Evolutionary conservation across 768 basidiomycete genomes (phyloP).

Genomic region (Pisolithus orientalis): DNA sequence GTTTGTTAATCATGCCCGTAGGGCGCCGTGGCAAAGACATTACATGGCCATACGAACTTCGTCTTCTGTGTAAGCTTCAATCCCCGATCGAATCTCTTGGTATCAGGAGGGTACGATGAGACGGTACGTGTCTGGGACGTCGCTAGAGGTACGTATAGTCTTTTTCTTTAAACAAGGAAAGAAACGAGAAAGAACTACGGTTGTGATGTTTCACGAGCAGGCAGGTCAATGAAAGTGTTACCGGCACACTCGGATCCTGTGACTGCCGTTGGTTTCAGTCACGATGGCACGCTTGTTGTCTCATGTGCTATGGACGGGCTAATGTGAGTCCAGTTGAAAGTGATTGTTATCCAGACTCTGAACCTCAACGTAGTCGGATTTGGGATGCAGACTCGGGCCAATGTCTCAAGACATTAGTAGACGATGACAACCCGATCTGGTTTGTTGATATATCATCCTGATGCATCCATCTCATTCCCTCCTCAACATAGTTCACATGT

Average conservation of each 20-base stretch:
- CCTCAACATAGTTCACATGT: conserved; percentile 63
- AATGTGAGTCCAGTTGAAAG: conserved; percentile 53
- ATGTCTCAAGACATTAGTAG: conserved; percentile 93
- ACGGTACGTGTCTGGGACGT: conserved; percentile 97
- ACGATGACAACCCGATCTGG: conserved; percentile 95
- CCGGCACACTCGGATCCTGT: conserved; percentile 98
- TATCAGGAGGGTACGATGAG: conserved; percentile 93
- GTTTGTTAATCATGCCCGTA: conserved; percentile 19
- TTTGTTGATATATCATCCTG: conserved; percentile 25
- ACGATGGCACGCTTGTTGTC: conserved; percentile 90
- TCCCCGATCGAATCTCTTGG: conserved; percentile 83
- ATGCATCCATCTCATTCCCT: conserved; percentile 8
- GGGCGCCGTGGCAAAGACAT: conserved; percentile 55
- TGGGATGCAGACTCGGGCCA: conserved; percentile 98
- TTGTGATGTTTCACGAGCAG: conserved; percentile 32
- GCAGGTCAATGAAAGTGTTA: conserved; percentile 76
- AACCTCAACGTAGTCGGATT: conserved; percentile 60
- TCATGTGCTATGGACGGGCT: conserved; percentile 96
- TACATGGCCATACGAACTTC: conserved; percentile 87
- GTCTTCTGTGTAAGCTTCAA: conserved; percentile 94
- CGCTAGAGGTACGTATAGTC: conserved; percentile 54
- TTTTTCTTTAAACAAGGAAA: neutral
- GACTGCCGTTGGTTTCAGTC: conserved; percentile 88
- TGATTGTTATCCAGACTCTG: conserved; percentile 2
- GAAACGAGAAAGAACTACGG: neutral